Evolutionary conservation across 1,139 yeast genomes (phyloP).

Genomic region (Zygosaccharomyces sapae): DNA sequence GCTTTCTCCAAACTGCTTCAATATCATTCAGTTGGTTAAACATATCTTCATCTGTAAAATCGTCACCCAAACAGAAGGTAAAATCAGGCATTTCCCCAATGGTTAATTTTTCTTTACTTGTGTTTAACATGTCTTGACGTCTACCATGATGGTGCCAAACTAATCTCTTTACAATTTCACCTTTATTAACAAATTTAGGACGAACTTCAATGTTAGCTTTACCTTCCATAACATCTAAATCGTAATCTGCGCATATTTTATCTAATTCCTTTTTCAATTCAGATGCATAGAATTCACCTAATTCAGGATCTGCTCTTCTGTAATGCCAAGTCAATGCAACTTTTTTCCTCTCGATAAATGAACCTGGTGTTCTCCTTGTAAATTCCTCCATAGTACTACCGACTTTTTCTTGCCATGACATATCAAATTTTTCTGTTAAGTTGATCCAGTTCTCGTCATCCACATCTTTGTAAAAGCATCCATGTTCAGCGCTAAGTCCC

Average conservation of each 20-base stretch:
- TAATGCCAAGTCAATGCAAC: conserved; percentile 99
- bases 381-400: conserved; percentile 65
- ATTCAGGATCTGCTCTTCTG: conserved; percentile 87
- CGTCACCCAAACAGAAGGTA: conserved; percentile 89
- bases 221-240: conserved; percentile 94
- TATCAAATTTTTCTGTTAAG: conserved; percentile 75
- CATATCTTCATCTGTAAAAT: conserved; percentile 97
- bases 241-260: conserved; percentile 62
- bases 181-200: conserved; percentile 90
- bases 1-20: conserved; percentile 45
- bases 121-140: conserved; percentile 35
- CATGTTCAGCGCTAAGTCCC: conserved; percentile 95
- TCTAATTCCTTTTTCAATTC: conserved; percentile 64
- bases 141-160: conserved; percentile 59
- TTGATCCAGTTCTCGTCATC: conserved; percentile 69
- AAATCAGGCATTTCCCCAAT: conserved; percentile 68
- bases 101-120: conserved; percentile 39
- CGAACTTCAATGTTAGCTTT: conserved; percentile 96
- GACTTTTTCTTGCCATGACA: conserved; percentile 90
- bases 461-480: conserved; percentile 82
- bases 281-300: conserved; percentile 81
- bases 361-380: conserved; percentile 88
- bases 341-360: conserved; percentile 79
- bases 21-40: conserved; percentile 65
- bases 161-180: conserved; percentile 85